Evolutionary conservation across 1,139 yeast genomes (phyloP).

Genomic region (Saccharomyces hybrid): DNA sequence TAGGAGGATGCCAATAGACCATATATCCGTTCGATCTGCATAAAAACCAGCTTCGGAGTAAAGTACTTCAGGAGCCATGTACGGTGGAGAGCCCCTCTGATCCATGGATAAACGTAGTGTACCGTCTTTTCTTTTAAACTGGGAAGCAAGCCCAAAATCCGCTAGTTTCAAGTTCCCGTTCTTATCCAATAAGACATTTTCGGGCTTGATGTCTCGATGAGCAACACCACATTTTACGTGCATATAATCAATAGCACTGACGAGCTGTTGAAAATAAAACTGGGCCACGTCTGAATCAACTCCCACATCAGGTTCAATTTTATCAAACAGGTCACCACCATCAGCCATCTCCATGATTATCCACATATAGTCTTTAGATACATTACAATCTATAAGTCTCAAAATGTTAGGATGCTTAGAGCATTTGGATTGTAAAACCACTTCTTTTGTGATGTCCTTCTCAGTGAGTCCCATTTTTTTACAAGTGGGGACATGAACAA

Average conservation of each 20-base stretch:
- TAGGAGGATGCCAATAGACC: slow-evolving; percentile 59
- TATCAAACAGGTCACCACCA: slow-evolving; percentile 67
- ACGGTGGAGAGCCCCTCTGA: slow-evolving; percentile 63
- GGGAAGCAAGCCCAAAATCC: slow-evolving; percentile 62
- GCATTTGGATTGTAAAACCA: slow-evolving; percentile 48
- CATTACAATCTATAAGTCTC: slow-evolving; percentile 44
- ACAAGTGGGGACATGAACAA: slow-evolving; percentile 45
- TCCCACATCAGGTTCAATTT: slow-evolving; percentile 68
- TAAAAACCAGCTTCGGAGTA: slow-evolving; percentile 39
- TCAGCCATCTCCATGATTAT: slow-evolving; percentile 58
- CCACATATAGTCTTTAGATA: slow-evolving; percentile 49
- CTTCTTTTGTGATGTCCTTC: slow-evolving; percentile 45
- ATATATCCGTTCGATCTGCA: slow-evolving; percentile 48
- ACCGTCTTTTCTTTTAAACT: slow-evolving; percentile 51
- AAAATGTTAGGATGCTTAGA: slow-evolving; percentile 53
- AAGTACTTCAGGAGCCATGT: slow-evolving; percentile 63
- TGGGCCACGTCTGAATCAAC: slow-evolving; percentile 60
- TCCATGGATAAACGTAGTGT: slow-evolving; percentile 46
- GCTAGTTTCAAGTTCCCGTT: slow-evolving; percentile 58
- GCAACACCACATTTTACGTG: slow-evolving; percentile 67
- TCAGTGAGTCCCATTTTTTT: slow-evolving; percentile 39
- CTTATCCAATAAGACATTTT: slow-evolving; percentile 68
- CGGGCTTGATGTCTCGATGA: slow-evolving; percentile 87
- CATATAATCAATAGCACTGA: slow-evolving; percentile 48
- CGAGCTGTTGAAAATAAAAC: slow-evolving; percentile 56